Evolutionary conservation across 1,139 yeast species (phyloP), one percentile per base, ranked within the genome.

Genomic region (Candida sp.): DNA sequence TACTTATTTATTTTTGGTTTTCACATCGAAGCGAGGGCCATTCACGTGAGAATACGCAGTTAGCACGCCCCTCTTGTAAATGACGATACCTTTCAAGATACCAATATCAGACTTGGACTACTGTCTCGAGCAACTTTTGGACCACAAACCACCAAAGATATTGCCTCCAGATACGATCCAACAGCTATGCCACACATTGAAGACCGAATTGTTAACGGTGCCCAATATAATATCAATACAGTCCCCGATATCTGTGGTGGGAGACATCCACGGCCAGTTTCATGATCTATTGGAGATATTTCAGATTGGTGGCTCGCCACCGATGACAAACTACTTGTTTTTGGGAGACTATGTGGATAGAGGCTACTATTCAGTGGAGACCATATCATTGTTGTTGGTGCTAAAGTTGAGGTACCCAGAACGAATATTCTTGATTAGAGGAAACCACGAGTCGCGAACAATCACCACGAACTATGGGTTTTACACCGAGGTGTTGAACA

Each of bases 261-360:
- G 99, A 3, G 99, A 94, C 66, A 94, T 96, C 47, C 99, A 94
- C 63, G 99, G 99, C 3, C 99, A 94, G 68, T 94, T 90, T 65
- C 96, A 93, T 66, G 99, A 94, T 67, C 73, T 94, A 51, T 70
- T 94, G 40, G 99, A 94, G 67, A 91, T 94, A 40, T 96, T 94
- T 70, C 83, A 85, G 55, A 93, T 94, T 37, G 98, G 98, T 0
- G 99, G 99, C 0, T 81, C 84, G 49, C 90, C 97, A 5, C 99
- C 99, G 0, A 88, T 88, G 61, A 94, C 99, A 4, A 94, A 94
- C 68, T 94, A 94, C 67, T 70, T 94, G 40, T 94, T 94, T 65
- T 69, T 94, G 27, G 99, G 99, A 0, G 99, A 94, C 67, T 94
- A 93, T 62, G 98, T 92, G 39, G 98, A 91, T 67, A 65, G 87